Conservation (phyloP, 495 filamentous ascomycete species). For the Penicillium chermesinum region DNA sequence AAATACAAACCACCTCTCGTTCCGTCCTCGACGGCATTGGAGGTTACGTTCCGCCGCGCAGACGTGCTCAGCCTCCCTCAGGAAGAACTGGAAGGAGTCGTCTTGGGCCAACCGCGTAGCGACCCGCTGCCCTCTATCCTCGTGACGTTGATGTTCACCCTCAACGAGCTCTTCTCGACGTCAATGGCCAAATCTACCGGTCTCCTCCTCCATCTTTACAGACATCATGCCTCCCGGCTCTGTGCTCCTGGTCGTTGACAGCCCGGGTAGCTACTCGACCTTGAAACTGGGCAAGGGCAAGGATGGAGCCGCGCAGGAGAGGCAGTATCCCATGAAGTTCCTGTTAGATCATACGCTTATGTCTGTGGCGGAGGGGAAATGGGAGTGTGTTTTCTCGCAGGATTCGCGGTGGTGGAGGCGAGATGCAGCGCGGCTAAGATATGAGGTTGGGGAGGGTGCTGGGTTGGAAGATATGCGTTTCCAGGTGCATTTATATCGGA, state of each 20-base stretch:
- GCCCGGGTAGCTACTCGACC: conserved; percentile 85
- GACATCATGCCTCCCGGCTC: conserved; percentile 50
- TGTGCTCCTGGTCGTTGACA: conserved; percentile 82
- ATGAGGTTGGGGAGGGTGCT: conserved; percentile 62
- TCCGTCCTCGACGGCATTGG: conserved; percentile 31
- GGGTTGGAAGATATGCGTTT: conserved; percentile 89
- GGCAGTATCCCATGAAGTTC: conserved; percentile 90
- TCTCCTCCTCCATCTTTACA: conserved; percentile 64
- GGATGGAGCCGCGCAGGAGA: conserved; percentile 40
- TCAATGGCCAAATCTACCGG: conserved; percentile 68
- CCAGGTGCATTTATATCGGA: conserved; percentile 76
- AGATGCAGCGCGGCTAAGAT: conserved; percentile 58
- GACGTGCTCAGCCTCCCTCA: conserved; percentile 57
- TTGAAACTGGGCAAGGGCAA: conserved; percentile 52
- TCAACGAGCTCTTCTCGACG: conserved; percentile 89
- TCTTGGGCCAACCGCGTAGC: conserved; percentile 19
- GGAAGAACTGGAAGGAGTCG: conserved; percentile 32
- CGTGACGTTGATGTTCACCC: conserved; percentile 84
- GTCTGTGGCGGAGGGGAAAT: conserved; percentile 45
- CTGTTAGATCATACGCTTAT: conserved; percentile 80
- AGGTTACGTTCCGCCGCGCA: conserved; percentile 48
- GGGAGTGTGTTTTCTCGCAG: conserved; percentile 66
- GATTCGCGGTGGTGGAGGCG: conserved; percentile 81
- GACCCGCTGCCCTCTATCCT: conserved; percentile 45
- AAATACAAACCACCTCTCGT: conserved; percentile 49